Evolutionary conservation across 345 rosid species (phyloP).

Genomic region (Corymbia maculata): DNA sequence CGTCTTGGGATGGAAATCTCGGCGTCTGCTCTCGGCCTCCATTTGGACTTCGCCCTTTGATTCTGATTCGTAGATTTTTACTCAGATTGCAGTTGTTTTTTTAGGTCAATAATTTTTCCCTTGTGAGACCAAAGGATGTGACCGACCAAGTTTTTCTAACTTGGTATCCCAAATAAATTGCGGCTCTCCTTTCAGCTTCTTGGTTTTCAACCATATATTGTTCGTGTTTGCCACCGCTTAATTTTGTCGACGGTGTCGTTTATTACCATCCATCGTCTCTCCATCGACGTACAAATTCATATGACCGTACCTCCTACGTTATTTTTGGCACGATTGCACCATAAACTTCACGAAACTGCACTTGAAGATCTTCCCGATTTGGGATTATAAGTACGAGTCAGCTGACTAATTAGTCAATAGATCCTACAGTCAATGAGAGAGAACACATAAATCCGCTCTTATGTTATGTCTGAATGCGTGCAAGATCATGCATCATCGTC

Average conservation of each 20-base stretch:
- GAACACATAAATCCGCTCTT: background rate
- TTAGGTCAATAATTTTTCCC: background rate
- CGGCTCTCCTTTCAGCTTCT: background rate
- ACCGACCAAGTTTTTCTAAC: background rate
- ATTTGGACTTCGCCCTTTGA: slow-evolving; percentile 44
- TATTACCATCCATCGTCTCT: background rate
- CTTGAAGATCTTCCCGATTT: background rate
- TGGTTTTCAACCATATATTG: background rate
- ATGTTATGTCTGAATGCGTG: background rate
- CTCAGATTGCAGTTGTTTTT: background rate
- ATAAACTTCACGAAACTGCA: background rate
- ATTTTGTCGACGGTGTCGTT: background rate
- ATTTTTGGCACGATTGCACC: background rate
- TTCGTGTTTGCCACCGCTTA: background rate
- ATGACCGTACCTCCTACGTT: background rate
- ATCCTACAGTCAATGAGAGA: background rate
- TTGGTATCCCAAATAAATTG: background rate
- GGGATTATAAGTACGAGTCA: background rate
- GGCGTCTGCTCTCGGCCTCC: slow-evolving; percentile 74
- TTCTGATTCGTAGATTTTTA: slow-evolving; percentile 15
- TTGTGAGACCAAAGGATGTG: background rate
- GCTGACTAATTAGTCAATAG: background rate
- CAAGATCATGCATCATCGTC: background rate
- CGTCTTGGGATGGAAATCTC: slow-evolving; percentile 73
- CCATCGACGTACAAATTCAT: background rate